A percentile compares a stretch with the other conserved stretches of the same genome.
Evolutionary conservation across 306 rosid genomes (phyloP).

Genomic region (Prunus kanzakura): DNA sequence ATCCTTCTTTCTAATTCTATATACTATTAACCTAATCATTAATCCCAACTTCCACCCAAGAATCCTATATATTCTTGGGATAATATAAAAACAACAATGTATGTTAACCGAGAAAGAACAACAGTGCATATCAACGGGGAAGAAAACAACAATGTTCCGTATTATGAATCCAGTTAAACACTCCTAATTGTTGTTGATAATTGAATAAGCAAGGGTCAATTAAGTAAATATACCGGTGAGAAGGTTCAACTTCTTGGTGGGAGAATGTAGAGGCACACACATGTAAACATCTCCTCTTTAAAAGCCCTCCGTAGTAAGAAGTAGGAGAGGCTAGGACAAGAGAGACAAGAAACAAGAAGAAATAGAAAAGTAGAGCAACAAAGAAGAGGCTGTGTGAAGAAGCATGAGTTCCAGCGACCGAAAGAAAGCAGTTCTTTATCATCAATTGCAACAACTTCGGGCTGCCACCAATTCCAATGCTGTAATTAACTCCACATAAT

Average conservation of each 20-base stretch:
- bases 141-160: no score
- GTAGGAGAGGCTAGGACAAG: background rate
- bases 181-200: no score
- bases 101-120: no score
- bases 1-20: no score
- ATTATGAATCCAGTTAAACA: no score
- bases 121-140: no score
- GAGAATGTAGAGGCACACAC: conserved; percentile 20
- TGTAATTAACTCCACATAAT: conserved; percentile 33
- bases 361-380: conserved; percentile 10
- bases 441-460: conserved; percentile 51
- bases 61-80: no score
- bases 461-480: conserved; percentile 66
- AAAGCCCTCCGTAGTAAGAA: background rate
- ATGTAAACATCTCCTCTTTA: conserved; percentile 20
- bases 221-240: conserved; percentile 25
- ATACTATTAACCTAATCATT: no score
- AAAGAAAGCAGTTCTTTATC: conserved; percentile 43
- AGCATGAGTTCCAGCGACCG: conserved; percentile 47
- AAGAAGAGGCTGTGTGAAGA: conserved; percentile 21
- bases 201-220: conserved; percentile 17
- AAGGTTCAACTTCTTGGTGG: conserved; percentile 25
- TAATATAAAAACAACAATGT: no score
- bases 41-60: no score
- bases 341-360: conserved; percentile 42